Evolutionary conservation across 331 rosid species (phyloP).

Genomic region (Ulmus americana): DNA sequence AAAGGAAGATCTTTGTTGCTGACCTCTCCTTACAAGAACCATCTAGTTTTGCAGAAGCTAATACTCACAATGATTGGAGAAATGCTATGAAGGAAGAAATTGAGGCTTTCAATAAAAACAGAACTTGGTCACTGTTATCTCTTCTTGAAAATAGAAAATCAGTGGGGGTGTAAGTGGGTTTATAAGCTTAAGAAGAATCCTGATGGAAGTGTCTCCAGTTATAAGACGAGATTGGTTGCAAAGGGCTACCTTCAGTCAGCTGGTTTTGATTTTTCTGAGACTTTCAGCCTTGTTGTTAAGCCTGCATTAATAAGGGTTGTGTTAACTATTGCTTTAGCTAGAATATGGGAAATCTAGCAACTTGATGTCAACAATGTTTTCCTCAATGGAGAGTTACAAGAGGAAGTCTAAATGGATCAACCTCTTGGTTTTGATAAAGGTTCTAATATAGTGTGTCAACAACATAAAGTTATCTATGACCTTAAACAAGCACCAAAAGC

Average conservation of each 20-base stretch:
- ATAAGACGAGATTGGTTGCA: no score
- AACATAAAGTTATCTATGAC: no score
- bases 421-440: not conserved
- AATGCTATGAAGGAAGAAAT: not conserved
- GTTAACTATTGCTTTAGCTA: not conserved
- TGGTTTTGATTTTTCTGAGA: not conserved
- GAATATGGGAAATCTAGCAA: not conserved
- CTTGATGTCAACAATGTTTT: not conserved
- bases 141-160: no score
- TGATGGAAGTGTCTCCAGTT: no score
- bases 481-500: no score
- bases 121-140: no score
- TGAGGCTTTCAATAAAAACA: no score
- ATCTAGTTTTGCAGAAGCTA: not conserved
- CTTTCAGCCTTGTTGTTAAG: not conserved
- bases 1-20: no score
- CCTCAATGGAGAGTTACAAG: not conserved
- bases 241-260: not conserved
- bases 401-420: not conserved
- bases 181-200: no score
- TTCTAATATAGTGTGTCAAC: not conserved
- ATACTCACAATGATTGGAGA: not conserved
- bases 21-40: no score
- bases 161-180: no score
- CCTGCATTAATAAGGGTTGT: not conserved